These are phyloP conservation scores for Drechslera avenae DNA, from an alignment of 2,329 filamentous ascomycete species.

Conservation along the genomic window DNA sequence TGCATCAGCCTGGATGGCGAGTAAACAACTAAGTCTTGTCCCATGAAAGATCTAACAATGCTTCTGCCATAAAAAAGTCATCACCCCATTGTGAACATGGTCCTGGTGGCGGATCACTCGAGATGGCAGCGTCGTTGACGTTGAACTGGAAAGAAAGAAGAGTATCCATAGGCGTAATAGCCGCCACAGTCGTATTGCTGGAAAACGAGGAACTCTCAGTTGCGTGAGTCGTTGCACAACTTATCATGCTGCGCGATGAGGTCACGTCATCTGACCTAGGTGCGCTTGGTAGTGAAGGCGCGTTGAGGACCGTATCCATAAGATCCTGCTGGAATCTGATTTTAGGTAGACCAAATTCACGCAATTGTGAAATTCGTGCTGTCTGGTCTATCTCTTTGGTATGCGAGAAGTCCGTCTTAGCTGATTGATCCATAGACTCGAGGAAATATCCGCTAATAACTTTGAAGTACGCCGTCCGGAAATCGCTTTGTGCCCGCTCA, in stretches of 20 bases:
- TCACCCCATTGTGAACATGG: neutral
- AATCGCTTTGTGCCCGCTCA: conserved; percentile 23
- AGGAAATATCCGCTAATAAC: conserved; percentile 35
- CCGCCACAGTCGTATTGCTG: neutral
- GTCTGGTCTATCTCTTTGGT: conserved; percentile 32
- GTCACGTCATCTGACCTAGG: neutral
- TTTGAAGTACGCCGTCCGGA: conserved; percentile 35
- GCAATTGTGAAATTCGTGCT: conserved; percentile 23
- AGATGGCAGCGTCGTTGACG: conserved; percentile 2
- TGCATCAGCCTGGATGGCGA: too few species aligned
- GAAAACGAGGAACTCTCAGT: neutral
- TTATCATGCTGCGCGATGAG: neutral
- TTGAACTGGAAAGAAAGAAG: conserved; percentile 25
- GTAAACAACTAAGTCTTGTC: too few species aligned
- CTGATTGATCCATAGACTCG: conserved; percentile 18
- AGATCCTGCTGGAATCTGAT: conserved; percentile 37
- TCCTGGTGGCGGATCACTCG: neutral
- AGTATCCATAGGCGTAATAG: neutral
- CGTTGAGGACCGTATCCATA: conserved; percentile 24
- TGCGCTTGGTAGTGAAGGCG: too few species aligned
- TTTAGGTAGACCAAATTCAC: conserved; percentile 24
- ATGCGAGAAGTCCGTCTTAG: conserved; percentile 19
- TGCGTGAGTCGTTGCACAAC: neutral
- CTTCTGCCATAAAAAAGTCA: conserved; percentile 23
- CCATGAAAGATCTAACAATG: too few species aligned